These are phyloP conservation scores for Trametes polyzona DNA, from an alignment of 1,284 basidiomycete species.

Conservation along the genomic window DNA sequence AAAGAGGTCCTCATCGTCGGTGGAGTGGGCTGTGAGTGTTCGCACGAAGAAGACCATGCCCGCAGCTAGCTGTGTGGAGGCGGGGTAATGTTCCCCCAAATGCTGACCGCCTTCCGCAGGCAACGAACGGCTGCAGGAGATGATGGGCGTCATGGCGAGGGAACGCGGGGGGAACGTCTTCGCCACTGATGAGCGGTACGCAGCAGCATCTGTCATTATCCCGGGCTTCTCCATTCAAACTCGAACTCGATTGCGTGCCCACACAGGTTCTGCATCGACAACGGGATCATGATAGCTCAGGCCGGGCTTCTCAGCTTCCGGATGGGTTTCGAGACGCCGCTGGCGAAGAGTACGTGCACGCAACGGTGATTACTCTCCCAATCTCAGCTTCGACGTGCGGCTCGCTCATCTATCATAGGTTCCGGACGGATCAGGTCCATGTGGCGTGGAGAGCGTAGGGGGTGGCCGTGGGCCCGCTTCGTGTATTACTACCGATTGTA, in stretches of 20 bases:
- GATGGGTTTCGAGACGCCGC: conserved; percentile 86
- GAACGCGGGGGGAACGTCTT: conserved; percentile 93
- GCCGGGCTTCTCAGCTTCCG: conserved; percentile 91
- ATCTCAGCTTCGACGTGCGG: conserved; percentile 5
- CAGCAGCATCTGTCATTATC: conserved; percentile 9
- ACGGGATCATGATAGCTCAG: conserved; percentile 99
- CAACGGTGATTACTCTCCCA: conserved; percentile 62
- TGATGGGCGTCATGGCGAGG: conserved; percentile 98
- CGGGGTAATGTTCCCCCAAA: neutral
- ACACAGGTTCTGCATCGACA: conserved; percentile 96
- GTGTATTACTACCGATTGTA: conserved; percentile 4
- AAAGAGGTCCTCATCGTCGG: conserved; percentile 97
- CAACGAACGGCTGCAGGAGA: conserved; percentile 92
- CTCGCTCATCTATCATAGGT: conserved; percentile 51
- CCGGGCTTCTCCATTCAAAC: conserved; percentile 3
- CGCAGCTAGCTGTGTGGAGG: neutral
- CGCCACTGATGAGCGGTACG: conserved; percentile 93
- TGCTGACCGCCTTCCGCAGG: conserved; percentile 47
- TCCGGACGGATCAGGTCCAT: conserved; percentile 89
- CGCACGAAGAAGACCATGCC: conserved; percentile 2
- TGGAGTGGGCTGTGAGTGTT: conserved; percentile 91
- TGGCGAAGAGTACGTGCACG: conserved; percentile 85
- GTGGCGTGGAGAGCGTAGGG: conserved; percentile 78
- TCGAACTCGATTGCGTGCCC: neutral
- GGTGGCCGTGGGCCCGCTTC: neutral